Evolutionary conservation across 208 protist genomes (phyloP), one percentile per base, ranked within the genome.

Genomic region (Endotrypanum monterogeii): DNA sequence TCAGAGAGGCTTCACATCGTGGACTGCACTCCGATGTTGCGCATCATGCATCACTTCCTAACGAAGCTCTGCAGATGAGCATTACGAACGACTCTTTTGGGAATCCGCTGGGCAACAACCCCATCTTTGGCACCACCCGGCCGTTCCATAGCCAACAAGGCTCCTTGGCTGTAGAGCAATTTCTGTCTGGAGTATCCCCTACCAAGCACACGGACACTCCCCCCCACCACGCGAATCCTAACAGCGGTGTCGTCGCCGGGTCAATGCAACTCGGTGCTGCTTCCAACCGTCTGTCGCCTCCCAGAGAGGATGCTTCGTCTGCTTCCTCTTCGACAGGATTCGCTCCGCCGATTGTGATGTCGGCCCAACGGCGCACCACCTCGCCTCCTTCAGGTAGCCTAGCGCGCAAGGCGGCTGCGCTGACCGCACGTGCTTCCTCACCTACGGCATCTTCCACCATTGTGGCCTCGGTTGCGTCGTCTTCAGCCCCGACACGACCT

Each of bases 71-170:
- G 4, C 56, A 62, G 25, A 54, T 28, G 30, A 57, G 61, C 35
- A 28, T 74, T 16, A 81, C 68, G 51, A 89, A 86, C 48, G 82
- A 89, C 63, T 89, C 84, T 71, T 89, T 89, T 60, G 78, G 76
- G 18, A 55, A 76, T 25, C 76, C 70, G 35, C 58, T 83, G 46
- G 60, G 75, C 66, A 44, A 65, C 67, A 67, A 73, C 28, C 66
- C 81, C 23, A 63, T 84, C 41, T 78, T 89, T 20, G 81, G 77
- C 60, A 55, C 82, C 44, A 89, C 84, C 9, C 68, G 74, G 6
- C 84, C 84, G 14, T 89, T 83, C 68, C 72, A 70, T 72, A 78
- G 41, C 41, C 61, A 48, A 23, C 62, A 69, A 37, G 44, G 25
- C 46, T 41, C 71, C 56, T 50, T 44, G 18, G 74, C 55, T 9